Evolutionary conservation across 345 rosid species (phyloP).

Genomic region (Brassica rapa): DNA sequence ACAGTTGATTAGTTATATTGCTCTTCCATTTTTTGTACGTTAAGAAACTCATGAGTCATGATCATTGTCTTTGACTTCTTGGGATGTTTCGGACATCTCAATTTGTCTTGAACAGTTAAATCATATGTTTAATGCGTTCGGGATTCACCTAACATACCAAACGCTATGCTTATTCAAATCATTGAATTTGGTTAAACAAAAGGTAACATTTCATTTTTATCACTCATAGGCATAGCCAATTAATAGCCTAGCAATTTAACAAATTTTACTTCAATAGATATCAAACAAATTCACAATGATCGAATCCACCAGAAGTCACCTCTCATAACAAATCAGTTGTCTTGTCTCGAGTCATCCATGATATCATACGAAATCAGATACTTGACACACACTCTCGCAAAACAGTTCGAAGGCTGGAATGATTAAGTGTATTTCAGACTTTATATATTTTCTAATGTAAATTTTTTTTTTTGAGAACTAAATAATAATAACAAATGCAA

Average conservation of each 20-base stretch:
- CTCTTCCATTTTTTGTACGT: background rate
- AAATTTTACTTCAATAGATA: background rate
- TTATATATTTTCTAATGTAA: background rate
- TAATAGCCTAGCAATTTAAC: background rate
- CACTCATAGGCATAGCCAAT: constrained; percentile 9
- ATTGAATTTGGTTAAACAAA: background rate
- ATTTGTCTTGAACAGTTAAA: background rate
- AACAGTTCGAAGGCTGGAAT: background rate
- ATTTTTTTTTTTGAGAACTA: background rate
- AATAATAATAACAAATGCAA: background rate
- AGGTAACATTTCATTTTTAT: constrained; percentile 8
- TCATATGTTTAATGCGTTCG: constrained; percentile 4
- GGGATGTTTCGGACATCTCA: background rate
- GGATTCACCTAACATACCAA: constrained; percentile 19
- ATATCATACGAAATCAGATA: background rate
- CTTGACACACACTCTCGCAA: background rate
- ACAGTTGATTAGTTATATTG: background rate
- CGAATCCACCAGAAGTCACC: background rate
- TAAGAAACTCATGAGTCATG: constrained; percentile 8
- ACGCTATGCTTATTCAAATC: background rate
- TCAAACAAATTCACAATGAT: background rate
- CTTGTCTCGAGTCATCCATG: background rate
- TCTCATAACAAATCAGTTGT: background rate
- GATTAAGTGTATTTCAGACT: background rate
- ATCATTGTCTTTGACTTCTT: background rate